phyloP scores from a whole-genome alignment of 176 grass and related monocot species.

The Oryza glumipatula region DNA sequence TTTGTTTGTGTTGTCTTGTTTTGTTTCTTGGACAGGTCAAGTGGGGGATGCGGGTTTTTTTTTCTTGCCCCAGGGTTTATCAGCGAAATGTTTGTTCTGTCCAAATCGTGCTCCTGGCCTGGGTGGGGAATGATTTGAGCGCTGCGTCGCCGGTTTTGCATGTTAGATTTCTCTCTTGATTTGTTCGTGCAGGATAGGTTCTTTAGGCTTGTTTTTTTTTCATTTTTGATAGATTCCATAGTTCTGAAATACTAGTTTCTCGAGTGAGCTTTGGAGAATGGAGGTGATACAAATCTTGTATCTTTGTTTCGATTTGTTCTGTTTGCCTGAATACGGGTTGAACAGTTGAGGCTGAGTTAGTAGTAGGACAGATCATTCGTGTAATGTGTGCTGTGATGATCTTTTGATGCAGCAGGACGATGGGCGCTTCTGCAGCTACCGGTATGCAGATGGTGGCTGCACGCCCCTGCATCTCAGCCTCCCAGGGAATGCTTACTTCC shows the following conservation, averaged over 20 bases:
- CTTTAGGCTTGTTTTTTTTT: not conserved
- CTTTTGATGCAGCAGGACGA: conserved; percentile 38
- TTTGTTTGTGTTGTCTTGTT: not conserved
- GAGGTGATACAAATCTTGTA: not conserved
- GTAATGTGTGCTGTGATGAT: not conserved
- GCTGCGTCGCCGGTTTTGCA: not conserved
- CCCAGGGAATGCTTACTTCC: conserved; percentile 39
- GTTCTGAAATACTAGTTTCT: not conserved
- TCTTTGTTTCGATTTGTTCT: not conserved
- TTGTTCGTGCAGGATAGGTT: not conserved
- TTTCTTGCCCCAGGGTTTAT: not conserved
- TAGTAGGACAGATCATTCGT: not conserved
- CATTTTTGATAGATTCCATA: not conserved
- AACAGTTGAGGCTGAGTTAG: not conserved
- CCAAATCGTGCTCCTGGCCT: not conserved
- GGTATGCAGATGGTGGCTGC: conserved; percentile 55
- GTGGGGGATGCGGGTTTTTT: not conserved
- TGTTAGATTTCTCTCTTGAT: not conserved
- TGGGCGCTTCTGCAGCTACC: conserved; percentile 56
- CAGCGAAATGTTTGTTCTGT: not conserved
- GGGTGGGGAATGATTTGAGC: not conserved
- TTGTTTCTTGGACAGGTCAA: not conserved
- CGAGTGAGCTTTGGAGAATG: not conserved
- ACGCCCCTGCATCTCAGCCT: conserved; percentile 57
- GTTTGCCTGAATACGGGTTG: not conserved